A percentile compares a stretch with the other conserved stretches of the same genome.
Conservation (phyloP, 1,284 basidiomycete genomes). For the Microstroma glucosiphilum region DNA sequence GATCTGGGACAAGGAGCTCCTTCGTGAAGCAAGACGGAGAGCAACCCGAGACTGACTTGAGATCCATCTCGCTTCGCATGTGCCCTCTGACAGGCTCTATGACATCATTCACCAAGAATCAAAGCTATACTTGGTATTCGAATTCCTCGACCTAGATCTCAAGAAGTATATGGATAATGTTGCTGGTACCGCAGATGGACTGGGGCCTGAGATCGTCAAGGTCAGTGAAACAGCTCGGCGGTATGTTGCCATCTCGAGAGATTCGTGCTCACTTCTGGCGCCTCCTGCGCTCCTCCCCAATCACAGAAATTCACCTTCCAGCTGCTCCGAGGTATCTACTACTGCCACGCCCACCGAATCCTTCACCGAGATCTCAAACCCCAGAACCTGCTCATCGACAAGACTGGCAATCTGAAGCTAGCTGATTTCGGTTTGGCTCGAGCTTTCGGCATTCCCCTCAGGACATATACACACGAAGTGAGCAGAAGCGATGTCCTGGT, state of each 20-base stretch:
- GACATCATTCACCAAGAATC: slow-evolving; percentile 97
- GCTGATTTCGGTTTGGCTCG: slow-evolving; percentile 94
- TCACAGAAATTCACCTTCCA: slow-evolving; percentile 81
- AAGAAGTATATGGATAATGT: slow-evolving; percentile 87
- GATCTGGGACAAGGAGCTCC: too few species aligned
- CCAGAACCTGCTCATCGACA: slow-evolving; percentile 92
- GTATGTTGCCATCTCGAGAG: neutral
- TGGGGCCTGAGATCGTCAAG: slow-evolving; percentile 72
- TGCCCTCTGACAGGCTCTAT: slow-evolving; percentile 67
- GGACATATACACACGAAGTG: slow-evolving; percentile 94
- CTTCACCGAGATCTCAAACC: slow-evolving; percentile 96
- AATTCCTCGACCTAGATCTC: slow-evolving; percentile 87
- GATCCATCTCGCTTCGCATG: neutral
- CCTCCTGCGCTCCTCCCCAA: neutral
- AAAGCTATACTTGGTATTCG: slow-evolving; percentile 94
- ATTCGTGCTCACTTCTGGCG: too few species aligned
- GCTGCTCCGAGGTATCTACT: slow-evolving; percentile 77
- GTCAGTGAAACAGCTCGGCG: slow-evolving; percentile 53
- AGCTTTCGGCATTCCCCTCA: slow-evolving; percentile 93
- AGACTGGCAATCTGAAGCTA: slow-evolving; percentile 55
- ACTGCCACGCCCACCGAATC: slow-evolving; percentile 93
- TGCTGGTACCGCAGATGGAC: slow-evolving; percentile 55
- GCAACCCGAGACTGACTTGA: neutral
- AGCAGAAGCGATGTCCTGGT: neutral
- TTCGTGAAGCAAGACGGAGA: too few species aligned